Evolutionary conservation across 305 asterid species (phyloP).

Genomic region (Fraxinus angustifolia): DNA sequence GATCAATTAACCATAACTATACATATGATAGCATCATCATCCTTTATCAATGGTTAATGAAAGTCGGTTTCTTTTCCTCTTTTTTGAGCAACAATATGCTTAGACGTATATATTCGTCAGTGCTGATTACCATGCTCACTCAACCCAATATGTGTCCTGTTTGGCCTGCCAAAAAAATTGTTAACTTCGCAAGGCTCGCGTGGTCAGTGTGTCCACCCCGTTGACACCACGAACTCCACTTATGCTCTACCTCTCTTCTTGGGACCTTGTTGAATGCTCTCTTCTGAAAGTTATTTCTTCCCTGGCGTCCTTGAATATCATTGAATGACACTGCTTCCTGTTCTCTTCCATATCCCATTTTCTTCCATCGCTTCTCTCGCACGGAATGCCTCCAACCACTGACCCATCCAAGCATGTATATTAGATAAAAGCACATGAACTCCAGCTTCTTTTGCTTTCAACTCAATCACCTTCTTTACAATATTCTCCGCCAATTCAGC

Average conservation of each 20-base stretch:
- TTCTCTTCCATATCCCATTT: constrained; percentile 31
- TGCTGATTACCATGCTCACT: neutral
- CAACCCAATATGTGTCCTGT: neutral
- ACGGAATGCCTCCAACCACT: constrained; percentile 34
- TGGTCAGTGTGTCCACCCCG: too few relatives aligned
- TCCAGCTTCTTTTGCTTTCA: constrained; percentile 37
- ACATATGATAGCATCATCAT: neutral
- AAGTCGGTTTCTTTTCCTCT: neutral
- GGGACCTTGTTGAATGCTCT: neutral
- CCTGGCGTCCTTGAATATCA: neutral
- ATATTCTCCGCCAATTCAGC: constrained; percentile 34
- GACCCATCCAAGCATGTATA: constrained; percentile 41
- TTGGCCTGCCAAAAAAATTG: neutral
- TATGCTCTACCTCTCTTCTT: neutral
- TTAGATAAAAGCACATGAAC: constrained; percentile 37
- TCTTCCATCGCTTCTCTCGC: constrained; percentile 41
- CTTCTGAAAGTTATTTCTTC: neutral
- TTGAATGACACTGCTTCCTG: constrained; percentile 32
- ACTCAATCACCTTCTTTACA: constrained; percentile 24
- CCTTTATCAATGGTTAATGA: neutral
- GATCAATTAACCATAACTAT: neutral
- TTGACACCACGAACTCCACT: neutral
- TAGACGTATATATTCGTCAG: constrained; percentile 8
- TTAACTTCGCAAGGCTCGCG: neutral
- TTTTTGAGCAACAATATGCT: neutral